A percentile compares a stretch with the other conserved stretches of the same genome.
Conservation (phyloP, 805 yeast genomes). For the Candida nitratophila region DNA sequence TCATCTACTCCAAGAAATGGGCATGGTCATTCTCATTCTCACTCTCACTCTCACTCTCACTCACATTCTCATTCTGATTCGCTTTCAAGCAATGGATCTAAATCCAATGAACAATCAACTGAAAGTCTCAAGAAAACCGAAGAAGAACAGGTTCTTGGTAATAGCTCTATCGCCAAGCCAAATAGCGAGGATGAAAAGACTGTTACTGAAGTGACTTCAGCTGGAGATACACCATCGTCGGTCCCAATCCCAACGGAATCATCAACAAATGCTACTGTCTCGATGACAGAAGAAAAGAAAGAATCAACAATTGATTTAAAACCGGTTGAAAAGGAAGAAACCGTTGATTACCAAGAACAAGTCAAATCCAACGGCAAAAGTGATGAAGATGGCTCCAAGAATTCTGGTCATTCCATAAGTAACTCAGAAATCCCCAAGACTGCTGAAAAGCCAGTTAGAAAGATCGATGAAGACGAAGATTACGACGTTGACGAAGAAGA, state of each 20-base stretch:
- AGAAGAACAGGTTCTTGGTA: no score
- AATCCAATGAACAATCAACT: not conserved
- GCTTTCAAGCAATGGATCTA: not conserved
- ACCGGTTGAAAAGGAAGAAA: constrained; percentile 26
- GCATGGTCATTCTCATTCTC: not conserved
- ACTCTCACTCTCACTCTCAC: no score
- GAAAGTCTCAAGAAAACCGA: not conserved
- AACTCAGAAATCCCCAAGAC: constrained; percentile 7
- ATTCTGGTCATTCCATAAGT: not conserved
- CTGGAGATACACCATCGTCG: not conserved
- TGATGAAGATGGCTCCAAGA: constrained; percentile 4
- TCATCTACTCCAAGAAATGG: constrained; percentile 1
- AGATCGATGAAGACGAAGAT: constrained; percentile 30
- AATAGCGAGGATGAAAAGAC: not conserved
- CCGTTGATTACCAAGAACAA: constrained; percentile 11
- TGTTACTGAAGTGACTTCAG: not conserved
- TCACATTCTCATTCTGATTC: not conserved
- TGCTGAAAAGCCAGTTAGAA: constrained; percentile 24
- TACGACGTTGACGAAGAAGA: constrained; percentile 12
- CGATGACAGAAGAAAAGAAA: constrained; percentile 4
- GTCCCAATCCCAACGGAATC: constrained; percentile 2
- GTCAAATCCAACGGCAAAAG: constrained; percentile 8
- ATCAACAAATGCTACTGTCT: constrained; percentile 1
- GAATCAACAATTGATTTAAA: constrained; percentile 20
- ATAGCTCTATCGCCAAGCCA: no score